Evolutionary conservation across 106 monocot species (phyloP), one percentile per base, ranked within the genome.

Genomic region (Dioscorea alata): DNA sequence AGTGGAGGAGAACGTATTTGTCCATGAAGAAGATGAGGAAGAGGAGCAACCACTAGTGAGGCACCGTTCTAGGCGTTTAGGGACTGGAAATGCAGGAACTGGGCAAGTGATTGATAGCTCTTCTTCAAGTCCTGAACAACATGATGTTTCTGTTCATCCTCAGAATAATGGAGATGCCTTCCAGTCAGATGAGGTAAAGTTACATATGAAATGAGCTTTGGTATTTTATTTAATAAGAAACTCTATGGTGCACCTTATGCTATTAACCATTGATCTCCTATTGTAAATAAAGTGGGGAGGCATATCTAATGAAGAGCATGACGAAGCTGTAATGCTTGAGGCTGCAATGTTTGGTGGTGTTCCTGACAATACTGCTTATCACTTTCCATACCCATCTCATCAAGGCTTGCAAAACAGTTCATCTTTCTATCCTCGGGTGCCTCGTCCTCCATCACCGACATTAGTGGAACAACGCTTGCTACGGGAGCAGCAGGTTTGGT

Each of bases 321-420:
- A 92, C 81, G 97, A 97, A 75, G 97, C 97, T 69, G 84, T 97
- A 33, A 92, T 97, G 92, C 89, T 97, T 72, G 97, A 97, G 74
- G 97, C 97, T 71, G 92, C 97, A 21, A 89, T 97, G 80, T 97
- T 97, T 79, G 97, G 97, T 69, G 97, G 92, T 18, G 56, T 97
- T 71, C 97, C 97, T 75, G 89, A 87, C 59, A 83, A 79, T 62
- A 25, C 65, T 31, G 56, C 80, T 14, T 94, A 94, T 73, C 63
- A 68, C 35, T 90, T 81, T 81, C 49, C 67, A 48, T 87, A 83
- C 50, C 85, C 75, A 50, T 78, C 60, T 74, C 69, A 67, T 48
- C 60, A 53, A 52, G 50, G 14, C 22, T 21, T 59, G 31, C 49
- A 50, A 58, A 22, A 8, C 48, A 13, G 24, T 65, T 50, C 76